A percentile compares a stretch with the other conserved stretches of the same genome.
phyloP scores from a whole-genome alignment of 1,284 basidiomycete genomes.

The Cutaneotrichosporon sp. region DNA sequence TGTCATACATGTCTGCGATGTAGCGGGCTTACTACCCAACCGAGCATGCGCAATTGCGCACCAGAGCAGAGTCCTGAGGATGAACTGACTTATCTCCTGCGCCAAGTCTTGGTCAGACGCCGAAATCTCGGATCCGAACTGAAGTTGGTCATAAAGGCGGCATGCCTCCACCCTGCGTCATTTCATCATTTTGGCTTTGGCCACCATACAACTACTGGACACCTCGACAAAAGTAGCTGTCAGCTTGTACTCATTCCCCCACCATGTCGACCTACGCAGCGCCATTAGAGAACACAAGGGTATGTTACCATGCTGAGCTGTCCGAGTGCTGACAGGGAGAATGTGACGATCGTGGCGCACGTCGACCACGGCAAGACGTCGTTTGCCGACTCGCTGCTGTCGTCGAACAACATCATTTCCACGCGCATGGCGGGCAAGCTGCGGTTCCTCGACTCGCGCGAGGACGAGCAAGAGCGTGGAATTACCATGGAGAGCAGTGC shows the following conservation, averaged over 20 bases:
- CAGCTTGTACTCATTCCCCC: neutral
- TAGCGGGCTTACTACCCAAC: conserved; percentile 1
- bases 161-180: neutral
- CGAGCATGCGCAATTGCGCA: neutral
- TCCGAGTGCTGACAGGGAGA: conserved; percentile 23
- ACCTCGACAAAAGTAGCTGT: neutral
- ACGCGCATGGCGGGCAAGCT: conserved; percentile 91
- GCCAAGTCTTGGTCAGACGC: neutral
- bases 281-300: conserved; percentile 44
- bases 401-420: conserved; percentile 97
- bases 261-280: conserved; percentile 29
- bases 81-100: neutral
- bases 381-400: conserved; percentile 89
- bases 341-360: conserved; percentile 49
- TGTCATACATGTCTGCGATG: conserved; percentile 3
- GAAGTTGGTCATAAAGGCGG: neutral
- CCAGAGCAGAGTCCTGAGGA: neutral
- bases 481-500: conserved; percentile 99
- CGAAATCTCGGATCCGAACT: conserved; percentile 8
- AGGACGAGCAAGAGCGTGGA: conserved; percentile 95
- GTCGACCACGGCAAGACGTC: conserved; percentile 81
- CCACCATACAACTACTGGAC: neutral
- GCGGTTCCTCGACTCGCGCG: conserved; percentile 88
- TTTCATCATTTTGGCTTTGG: neutral
- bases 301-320: conserved; percentile 17